A percentile compares a stretch with the other conserved stretches of the same genome.
Evolutionary conservation across 2,329 filamentous ascomycete genomes (phyloP).

Genomic region (Celoporthe dispersa): DNA sequence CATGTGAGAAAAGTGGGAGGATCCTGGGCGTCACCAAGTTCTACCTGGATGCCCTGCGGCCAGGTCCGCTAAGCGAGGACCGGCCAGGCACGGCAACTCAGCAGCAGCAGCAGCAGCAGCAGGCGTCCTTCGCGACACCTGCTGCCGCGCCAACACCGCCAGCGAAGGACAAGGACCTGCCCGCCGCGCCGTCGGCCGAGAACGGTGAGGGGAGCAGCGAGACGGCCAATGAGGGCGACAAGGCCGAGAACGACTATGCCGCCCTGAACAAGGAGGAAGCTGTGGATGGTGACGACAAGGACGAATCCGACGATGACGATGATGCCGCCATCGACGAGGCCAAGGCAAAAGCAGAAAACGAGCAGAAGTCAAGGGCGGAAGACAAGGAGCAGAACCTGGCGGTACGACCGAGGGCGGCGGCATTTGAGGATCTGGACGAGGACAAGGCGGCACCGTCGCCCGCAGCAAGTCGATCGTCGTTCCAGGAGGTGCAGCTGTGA

Average conservation of each 20-base stretch:
- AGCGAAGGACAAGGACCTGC: conserved; percentile 41
- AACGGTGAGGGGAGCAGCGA: conserved; percentile 33
- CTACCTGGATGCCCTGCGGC: conserved; percentile 80
- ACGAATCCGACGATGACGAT: conserved; percentile 36
- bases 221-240: conserved; percentile 31
- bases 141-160: conserved; percentile 30
- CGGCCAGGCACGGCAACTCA: conserved; percentile 32
- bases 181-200: conserved; percentile 32
- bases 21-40: conserved; percentile 95
- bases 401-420: conserved; percentile 45
- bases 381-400: conserved; percentile 61
- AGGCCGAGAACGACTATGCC: conserved; percentile 32
- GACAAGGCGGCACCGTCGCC: conserved; percentile 52
- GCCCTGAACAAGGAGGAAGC: conserved; percentile 38
- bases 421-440: conserved; percentile 39
- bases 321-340: conserved; percentile 45
- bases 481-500: conserved; percentile 67
- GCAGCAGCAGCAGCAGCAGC: conserved; percentile 36
- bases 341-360: conserved; percentile 44
- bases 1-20: conserved; percentile 90
- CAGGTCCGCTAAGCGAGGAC: conserved; percentile 47
- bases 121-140: conserved; percentile 17
- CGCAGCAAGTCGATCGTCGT: conserved; percentile 58
- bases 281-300: conserved; percentile 33
- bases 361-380: conserved; percentile 61